phyloP scores from a whole-genome alignment of 805 yeast species.

The Wickerhamomyces xylosicus region DNA sequence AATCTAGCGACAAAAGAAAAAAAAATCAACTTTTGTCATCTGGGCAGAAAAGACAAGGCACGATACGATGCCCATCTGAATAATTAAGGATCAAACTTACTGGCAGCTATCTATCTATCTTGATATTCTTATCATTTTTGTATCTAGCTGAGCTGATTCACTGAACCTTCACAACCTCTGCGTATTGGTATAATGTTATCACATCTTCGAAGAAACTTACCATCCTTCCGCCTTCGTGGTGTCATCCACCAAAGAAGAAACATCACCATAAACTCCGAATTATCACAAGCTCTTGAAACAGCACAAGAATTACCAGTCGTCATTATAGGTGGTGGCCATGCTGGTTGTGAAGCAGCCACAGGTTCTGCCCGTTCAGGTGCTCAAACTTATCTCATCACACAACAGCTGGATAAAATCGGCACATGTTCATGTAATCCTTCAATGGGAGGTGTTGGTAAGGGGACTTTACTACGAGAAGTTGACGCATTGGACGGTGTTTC shows the following conservation, averaged over 20 bases:
- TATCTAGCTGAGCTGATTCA: no score
- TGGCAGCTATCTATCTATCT: no score
- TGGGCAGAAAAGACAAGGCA: no score
- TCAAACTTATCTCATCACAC: slow-evolving; percentile 65
- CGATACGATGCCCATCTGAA: no score
- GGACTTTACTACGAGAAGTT: slow-evolving; percentile 82
- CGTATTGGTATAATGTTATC: no score
- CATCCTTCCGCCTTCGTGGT: no score
- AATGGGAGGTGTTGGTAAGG: slow-evolving; percentile 98
- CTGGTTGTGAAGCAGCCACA: slow-evolving; percentile 96
- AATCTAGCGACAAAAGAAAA: no score
- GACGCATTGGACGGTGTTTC: slow-evolving; percentile 96
- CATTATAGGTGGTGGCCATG: slow-evolving; percentile 97
- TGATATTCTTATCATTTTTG: no score
- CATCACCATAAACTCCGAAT: slow-evolving; percentile 16
- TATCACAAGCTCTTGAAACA: slow-evolving; percentile 5
- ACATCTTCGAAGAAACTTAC: no score
- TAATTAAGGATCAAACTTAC: no score
- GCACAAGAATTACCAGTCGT: slow-evolving; percentile 46
- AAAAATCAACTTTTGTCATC: no score
- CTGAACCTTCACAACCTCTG: no score
- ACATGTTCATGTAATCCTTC: slow-evolving; percentile 96
- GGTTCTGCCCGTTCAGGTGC: slow-evolving; percentile 85
- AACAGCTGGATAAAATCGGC: slow-evolving; percentile 66
- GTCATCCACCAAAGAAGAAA: slow-evolving; percentile 2